Evolutionary conservation across 768 basidiomycete genomes (phyloP), one percentile per base, ranked within the genome.

Genomic region (Podaxis sp.): DNA sequence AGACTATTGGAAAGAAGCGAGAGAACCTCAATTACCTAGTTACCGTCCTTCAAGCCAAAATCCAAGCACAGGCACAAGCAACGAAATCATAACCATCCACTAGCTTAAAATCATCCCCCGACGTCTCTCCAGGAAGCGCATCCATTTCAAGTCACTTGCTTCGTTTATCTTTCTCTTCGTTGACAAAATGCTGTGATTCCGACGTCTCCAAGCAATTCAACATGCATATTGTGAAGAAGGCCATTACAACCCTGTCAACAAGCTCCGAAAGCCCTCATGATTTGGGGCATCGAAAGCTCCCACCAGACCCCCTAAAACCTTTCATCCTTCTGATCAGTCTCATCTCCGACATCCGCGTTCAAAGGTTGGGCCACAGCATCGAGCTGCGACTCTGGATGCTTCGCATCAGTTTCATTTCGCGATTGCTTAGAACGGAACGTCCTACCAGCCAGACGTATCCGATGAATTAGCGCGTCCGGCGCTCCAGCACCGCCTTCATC

Each of bases 1-100:
- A 89, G 51, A 93, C 94, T 38, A 92, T 99, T 67, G 82, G 87
- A 72, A 90, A 89, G 78, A 98, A 97, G 78, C 87, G 93, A 75
- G 94, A 96, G 44, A 95, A 95, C 74, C 82, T 93, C 79, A 88
- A 84, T 70, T 87, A 85, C 69, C 73, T 96, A 57, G 72, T 90
- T 28, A 84, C 82, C 67, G 79, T 94, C 40, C 83, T 96, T 76
- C 92, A 96, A 74, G 70, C 78, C 49, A 85, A 84, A 70, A 72
- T 84, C 51, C 77, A 78, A 60, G 70, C 74, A 24, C 76, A 72
- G 61, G 38, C 63, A 58, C 39, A 64, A 40, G 17, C 51, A 12
- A 64, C 63, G 19, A 57, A 59, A 52, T 51, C 57, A 30, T 63
- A 30, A 39, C 30, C n/a, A 33, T 4, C 26, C 26, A 28, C n/a